Base-by-base conservation (phyloP, 495 filamentous ascomycete species). In the Xylaria sp. region DNA sequence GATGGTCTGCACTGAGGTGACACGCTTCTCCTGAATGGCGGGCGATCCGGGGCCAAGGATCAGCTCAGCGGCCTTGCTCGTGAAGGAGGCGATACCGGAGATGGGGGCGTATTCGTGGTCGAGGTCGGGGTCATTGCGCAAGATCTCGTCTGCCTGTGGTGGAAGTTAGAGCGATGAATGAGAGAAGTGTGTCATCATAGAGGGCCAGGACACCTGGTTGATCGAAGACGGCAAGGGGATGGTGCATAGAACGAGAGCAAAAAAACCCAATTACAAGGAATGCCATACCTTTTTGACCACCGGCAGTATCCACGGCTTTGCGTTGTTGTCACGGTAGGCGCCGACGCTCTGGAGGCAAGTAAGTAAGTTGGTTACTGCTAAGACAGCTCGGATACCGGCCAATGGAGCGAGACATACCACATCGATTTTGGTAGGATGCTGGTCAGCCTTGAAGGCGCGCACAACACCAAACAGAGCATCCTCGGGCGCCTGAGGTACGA, bases 81-180 rank as follows among this genome's bases (percentile, higher is more conserved):
- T 97, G 82, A 97, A 95, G 11, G 89, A 87, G 50, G 90, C 80
- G 57, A 98, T 87, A 71, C 96, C 96, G 68, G 94, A 92, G 79
- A 99, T 99, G 61, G 97, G 95, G 69, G 97, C 93, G 80, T 98
- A 99, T 88, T 99, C 96, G 85, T 98, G 94, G 85, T 99, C 97
- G 64, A 97, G 83, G 61, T 90, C 86, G 71, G 97, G 95, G 79
- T 98, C 95, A 75, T 90, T 92, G 76, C 90, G 91, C 55, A 98
- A 85, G 71, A 92, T 89, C 59, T 93, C 91, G 77, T 98, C 95
- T 63, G 97, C 97, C 97, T 98, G 77, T 71, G 19, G n/a, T 61
- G 37, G 21, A 12, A 44, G 52, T 24, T 8, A 48, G 26, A 67
- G 40, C 65, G 33, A 77, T 80, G 57, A 80, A 77, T 80, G 57